Base-by-base conservation (phyloP, 192 early-diverging fungal species). In the Coemansia sp. region DNA sequence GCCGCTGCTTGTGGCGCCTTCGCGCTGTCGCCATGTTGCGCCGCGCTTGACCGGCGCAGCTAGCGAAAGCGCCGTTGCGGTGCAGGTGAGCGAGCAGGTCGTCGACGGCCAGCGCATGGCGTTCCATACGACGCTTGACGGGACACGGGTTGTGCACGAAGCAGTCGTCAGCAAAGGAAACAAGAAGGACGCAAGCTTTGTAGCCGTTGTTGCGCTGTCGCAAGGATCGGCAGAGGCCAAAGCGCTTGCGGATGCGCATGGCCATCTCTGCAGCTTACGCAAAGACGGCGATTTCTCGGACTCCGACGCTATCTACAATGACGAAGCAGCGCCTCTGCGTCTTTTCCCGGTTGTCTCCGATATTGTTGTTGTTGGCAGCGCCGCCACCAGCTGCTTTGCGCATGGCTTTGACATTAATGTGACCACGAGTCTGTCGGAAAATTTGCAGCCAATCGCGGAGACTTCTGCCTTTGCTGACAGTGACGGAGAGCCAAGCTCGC, bases 311-410 rank as follows among this genome's bases (percentile, higher is more conserved):
- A 41, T 20, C 23, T n/a, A n/a, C n/a, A 20, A 6, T 48, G 8
- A 15, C 5, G 49, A 25, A 15, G 0, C 22, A 13, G 0, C 22
- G 3, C 8, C 23, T 25, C 13, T 52, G 49, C 13, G 49, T 9
- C 49, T 52, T 22, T 4, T 52, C 23, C 73, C 66, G 58, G 74
- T 73, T 35, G 61, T 81, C 45, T 66, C 74, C 74, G 79, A 81
- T 17, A 35, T 75, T 55, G 56, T 57, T 15, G 65, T 81, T 32
- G 66, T n/a, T n/a, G n/a, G n/a, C n/a, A n/a, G 63, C 34, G 50
- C 38, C 25, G 38, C 45, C 45, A 48, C 23, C 49, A 49, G 48
- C 53, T 52, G 69, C 41, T 71, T 74, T 40, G 70, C 67, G 33
- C 59, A 54, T 20, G 62, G 78, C 54, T 48, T 67, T 40, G 69